Evolutionary conservation across 495 filamentous ascomycete genomes (phyloP), one percentile per base, ranked within the genome.

Genomic region (Jackrogersella multiformis): DNA sequence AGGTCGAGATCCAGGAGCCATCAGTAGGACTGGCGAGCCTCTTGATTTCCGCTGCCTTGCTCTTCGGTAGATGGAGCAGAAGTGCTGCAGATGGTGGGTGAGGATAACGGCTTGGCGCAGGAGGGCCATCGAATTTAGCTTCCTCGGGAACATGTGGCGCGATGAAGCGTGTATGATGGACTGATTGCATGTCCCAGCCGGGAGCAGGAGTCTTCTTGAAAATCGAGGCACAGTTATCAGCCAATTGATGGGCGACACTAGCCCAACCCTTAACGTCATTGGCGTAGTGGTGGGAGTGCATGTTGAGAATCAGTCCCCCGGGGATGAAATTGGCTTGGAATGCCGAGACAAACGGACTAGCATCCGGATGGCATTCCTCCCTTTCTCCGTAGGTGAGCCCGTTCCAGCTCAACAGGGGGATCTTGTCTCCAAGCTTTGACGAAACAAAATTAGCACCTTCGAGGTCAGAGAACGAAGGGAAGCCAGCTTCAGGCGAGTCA

Each of bases 251-350:
- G 0, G 70, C 54, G 20, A 79, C 70, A 9, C 74, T 65, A 9
- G 77, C 71, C 75, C 76, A 80, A 10, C 77, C 79, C 76, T 79
- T 80, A 5, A 80, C 69, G 56, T 82, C 80, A 57, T 79, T 78
- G 53, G 75, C 56, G 59, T 77, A 80, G 56, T 84, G 80, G 58
- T 81, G 80, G 55, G 74, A 67, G 53, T 81, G 77, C 69, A 78
- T 79, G 54, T 74, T 77, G 62, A 82, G 77, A 16, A 81, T 68
- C 15, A 82, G 49, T 0, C 79, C 79, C 5, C 81, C 79, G 1
- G 55, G 76, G 21, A 82, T 76, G 28, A 82, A 81, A 38, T 79
- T 81, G 0, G 71, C 73, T 64, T 81, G 76, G 60, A 78, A 82
- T 5, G 76, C 78, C 0, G 80, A 73, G 5, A 77, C 63, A 0